Evolutionary conservation across 148 eudicot species (phyloP).

Genomic region (Chenopodium album): DNA sequence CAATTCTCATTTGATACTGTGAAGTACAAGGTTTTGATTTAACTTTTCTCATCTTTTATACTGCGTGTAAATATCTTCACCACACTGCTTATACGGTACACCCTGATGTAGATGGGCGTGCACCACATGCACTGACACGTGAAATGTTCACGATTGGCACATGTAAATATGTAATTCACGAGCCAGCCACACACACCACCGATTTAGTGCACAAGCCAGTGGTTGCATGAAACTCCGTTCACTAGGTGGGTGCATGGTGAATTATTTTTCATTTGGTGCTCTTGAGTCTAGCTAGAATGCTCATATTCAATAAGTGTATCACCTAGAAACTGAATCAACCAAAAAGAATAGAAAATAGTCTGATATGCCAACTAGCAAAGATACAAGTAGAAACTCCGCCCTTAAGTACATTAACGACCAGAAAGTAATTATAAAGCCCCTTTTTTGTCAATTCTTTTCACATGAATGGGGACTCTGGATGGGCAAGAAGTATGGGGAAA

Average conservation of each 20-base stretch:
- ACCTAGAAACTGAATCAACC: not conserved
- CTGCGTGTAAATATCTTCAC: not conserved
- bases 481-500: not conserved
- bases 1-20: conserved; percentile 23
- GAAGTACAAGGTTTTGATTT: conserved; percentile 15
- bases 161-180: too few species aligned
- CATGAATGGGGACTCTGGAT: not conserved
- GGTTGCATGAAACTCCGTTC: not conserved
- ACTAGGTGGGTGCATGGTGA: not conserved
- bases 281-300: not conserved
- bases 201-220: not conserved
- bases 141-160: too few species aligned
- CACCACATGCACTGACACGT: too few species aligned
- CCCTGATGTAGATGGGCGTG: not conserved
- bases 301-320: not conserved
- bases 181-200: too few species aligned
- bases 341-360: not conserved
- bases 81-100: not conserved
- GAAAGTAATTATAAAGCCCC: conserved; percentile 1
- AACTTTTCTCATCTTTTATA: not conserved
- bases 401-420: not conserved
- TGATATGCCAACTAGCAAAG: not conserved
- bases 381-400: not conserved
- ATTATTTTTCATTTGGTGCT: not conserved
- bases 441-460: not conserved